These are phyloP conservation scores for Calonectria pseudoturangicola DNA, from an alignment of 2,329 filamentous ascomycete species.

Conservation along the genomic window DNA sequence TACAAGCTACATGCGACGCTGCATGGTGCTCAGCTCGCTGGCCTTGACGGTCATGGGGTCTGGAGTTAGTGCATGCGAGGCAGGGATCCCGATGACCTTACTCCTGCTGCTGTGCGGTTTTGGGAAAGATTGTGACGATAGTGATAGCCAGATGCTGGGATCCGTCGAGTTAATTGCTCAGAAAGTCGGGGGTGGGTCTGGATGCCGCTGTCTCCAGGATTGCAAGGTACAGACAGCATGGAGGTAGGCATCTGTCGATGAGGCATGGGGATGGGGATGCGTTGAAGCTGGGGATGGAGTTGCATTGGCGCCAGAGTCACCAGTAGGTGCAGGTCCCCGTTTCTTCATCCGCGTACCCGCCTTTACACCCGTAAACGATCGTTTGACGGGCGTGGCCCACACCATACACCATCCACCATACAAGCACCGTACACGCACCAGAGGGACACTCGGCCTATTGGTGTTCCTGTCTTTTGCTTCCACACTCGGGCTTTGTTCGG, in stretches of 20 bases:
- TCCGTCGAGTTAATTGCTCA: conserved; percentile 16
- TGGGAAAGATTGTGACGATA: conserved; percentile 25
- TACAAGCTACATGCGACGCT: conserved; percentile 1
- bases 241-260: not conserved
- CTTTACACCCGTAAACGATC: not conserved
- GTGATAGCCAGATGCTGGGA: conserved; percentile 2
- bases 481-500: conserved; percentile 7
- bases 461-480: conserved; percentile 3
- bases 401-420: not conserved
- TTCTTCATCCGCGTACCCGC: conserved; percentile 6
- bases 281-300: conserved; percentile 8
- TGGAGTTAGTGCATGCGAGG: conserved; percentile 21
- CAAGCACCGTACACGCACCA: not conserved
- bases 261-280: not conserved
- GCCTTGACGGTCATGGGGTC: conserved; percentile 30
- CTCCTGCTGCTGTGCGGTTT: conserved; percentile 16
- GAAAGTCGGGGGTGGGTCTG: conserved; percentile 9
- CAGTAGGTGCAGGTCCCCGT: not conserved
- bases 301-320: conserved; percentile 17
- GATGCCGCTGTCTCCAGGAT: conserved; percentile 16
- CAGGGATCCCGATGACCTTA: conserved; percentile 29
- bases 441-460: not conserved
- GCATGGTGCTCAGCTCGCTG: conserved; percentile 18
- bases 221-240: conserved; percentile 7
- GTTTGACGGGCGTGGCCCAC: conserved; percentile 9